These are phyloP conservation scores for Gymnopilus dilepis DNA, from an alignment of 768 basidiomycete genomes.

Conservation along the genomic window DNA sequence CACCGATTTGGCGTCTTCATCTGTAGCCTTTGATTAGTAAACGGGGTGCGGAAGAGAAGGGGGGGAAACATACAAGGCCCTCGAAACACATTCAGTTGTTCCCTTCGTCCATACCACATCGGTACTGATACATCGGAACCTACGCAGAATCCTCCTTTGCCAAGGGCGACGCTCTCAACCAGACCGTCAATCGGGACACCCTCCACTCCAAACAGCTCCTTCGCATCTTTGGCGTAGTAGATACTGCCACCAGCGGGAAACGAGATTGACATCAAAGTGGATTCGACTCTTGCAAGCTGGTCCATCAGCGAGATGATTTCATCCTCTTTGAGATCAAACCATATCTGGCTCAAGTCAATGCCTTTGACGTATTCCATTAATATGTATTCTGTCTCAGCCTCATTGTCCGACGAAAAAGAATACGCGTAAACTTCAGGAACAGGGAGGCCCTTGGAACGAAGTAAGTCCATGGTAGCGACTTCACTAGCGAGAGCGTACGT, in stretches of 20 bases:
- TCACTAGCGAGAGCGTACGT: conserved; percentile 39
- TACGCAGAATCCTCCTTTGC: conserved; percentile 36
- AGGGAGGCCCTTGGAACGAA: conserved; percentile 34
- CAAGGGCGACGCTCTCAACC: conserved; percentile 10
- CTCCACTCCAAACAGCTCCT: conserved; percentile 35
- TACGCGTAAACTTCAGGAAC: conserved; percentile 39
- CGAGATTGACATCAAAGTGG: conserved; percentile 44
- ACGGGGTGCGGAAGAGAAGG: conserved; percentile 32
- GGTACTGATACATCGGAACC: conserved; percentile 33
- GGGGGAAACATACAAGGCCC: conserved; percentile 54
- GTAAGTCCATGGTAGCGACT: conserved; percentile 41
- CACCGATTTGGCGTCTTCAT: conserved; percentile 46
- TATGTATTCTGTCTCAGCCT: conserved; percentile 40
- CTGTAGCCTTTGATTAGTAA: conserved; percentile 43
- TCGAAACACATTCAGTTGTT: conserved; percentile 50
- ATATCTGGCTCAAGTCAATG: conserved; percentile 38
- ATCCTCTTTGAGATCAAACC: conserved; percentile 33
- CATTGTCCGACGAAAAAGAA: conserved; percentile 30
- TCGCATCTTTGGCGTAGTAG: conserved; percentile 44
- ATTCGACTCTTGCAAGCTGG: conserved; percentile 45
- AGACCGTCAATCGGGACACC: conserved; percentile 31
- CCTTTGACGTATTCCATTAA: conserved; percentile 43
- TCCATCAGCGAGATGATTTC: conserved; percentile 40
- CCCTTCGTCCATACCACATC: conserved; percentile 47
- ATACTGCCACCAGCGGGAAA: conserved; percentile 52